phyloP scores from a whole-genome alignment of 768 basidiomycete genomes.

The Phlebiopsis flavidoalba region DNA sequence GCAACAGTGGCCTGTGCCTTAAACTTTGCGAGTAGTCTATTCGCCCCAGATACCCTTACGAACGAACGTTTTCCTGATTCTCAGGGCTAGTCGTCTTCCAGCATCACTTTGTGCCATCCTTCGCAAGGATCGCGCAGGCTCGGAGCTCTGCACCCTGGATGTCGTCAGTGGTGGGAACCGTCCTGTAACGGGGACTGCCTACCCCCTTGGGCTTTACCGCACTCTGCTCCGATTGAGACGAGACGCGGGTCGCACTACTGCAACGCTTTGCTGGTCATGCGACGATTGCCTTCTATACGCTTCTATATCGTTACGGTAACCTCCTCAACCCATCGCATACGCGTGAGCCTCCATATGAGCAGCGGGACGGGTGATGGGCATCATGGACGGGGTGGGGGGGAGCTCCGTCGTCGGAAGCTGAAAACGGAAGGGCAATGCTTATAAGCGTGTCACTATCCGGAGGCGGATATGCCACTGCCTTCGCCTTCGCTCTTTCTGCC shows the following conservation, averaged over 20 bases:
- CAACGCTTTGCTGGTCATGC: too few species aligned
- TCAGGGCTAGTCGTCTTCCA: slow-evolving; percentile 14
- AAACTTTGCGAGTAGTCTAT: slow-evolving; percentile 9
- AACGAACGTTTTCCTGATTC: slow-evolving; percentile 11
- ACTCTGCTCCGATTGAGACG: slow-evolving; percentile 13
- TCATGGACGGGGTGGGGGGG: slow-evolving; percentile 3
- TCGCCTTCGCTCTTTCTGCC: neutral
- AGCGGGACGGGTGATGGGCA: too few species aligned
- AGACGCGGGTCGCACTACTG: slow-evolving; percentile 13
- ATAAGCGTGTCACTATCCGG: too few species aligned
- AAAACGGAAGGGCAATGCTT: too few species aligned
- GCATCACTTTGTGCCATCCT: slow-evolving; percentile 12
- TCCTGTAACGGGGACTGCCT: slow-evolving; percentile 13
- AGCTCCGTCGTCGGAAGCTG: too few species aligned
- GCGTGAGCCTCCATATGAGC: slow-evolving; percentile 14
- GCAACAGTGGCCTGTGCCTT: slow-evolving; percentile 14
- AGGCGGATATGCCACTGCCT: too few species aligned
- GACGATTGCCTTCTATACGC: slow-evolving; percentile 16
- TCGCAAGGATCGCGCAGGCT: neutral
- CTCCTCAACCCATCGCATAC: slow-evolving; percentile 5
- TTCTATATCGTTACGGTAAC: slow-evolving; percentile 17
- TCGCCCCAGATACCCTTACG: slow-evolving; percentile 17
- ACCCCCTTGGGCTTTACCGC: too few species aligned
- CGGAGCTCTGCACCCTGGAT: slow-evolving; percentile 9
- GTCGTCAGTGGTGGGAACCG: slow-evolving; percentile 15